Base-by-base conservation (phyloP, 768 basidiomycete species). In the Suillus subaureus region DNA sequence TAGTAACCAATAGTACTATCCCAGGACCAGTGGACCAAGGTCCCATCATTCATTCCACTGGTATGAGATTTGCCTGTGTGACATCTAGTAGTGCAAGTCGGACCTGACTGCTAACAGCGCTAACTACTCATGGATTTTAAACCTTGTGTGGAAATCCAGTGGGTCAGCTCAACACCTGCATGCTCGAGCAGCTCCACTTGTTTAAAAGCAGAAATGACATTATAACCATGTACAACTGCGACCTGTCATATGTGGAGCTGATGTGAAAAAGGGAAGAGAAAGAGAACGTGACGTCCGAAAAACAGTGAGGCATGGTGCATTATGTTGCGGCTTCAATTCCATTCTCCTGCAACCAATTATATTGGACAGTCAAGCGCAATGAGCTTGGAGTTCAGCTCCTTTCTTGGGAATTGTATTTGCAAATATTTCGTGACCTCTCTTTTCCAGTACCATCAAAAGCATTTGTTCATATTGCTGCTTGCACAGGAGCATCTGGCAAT, bases 321-420 rank as follows among this genome's bases (percentile, higher is more conserved):
- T 15, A 31, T n/a, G 6, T 39, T 12, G 13, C 2, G 31, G 31
- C 28, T 18, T 62, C 39, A 45, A 39, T n/a, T 33, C n/a, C n/a
- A 8, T 49, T 6, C 16, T 31, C n/a, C 16, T 13, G n/a, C 40
- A 33, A 61, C 39, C 49, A 16, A 62, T 33, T 5, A 43, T 2
- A 28, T 61, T 45, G 33, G 39, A 21, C 64, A 89, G 89, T 83
- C 66, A 87, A 89, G 74, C 85, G 94, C 62, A 98, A 97, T 73
- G 87, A 91, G 66, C 82, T 95, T 49, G 96, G 96, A n/a, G 96
- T 98, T 8, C 96, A 99, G 73, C 87, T 97, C 63, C 87, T 99
- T 62, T 92, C 95, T 18, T 85, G 87, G 11, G 80, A 81, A n/a
- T 78, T 97, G 8, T 95, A 96, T 75, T 74, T 80, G 6, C 96